These are phyloP conservation scores for Corchorus capsularis DNA, from an alignment of 345 rosid genomes.

Conservation along the genomic window DNA sequence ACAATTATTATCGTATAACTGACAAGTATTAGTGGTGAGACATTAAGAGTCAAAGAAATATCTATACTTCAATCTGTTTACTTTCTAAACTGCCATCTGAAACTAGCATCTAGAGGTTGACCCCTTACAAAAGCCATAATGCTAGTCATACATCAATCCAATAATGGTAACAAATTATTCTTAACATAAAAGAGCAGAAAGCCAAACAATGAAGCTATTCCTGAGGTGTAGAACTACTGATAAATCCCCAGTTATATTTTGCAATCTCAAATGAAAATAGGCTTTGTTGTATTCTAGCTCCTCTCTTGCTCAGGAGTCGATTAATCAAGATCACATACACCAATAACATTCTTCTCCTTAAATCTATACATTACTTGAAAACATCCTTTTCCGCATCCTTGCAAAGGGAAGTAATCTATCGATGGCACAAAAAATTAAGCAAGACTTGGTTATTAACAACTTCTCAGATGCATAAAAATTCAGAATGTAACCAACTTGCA, in stretches of 20 bases:
- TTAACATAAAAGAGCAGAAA: neutral
- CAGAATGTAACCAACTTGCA: neutral
- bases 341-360: neutral
- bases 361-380: neutral
- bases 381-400: neutral
- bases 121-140: neutral
- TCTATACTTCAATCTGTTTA: neutral
- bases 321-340: neutral
- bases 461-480: neutral
- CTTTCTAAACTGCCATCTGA: neutral
- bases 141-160: neutral
- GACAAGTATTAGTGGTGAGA: neutral
- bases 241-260: neutral
- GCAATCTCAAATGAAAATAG: neutral
- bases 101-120: neutral
- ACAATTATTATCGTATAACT: neutral
- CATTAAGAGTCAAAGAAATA: neutral
- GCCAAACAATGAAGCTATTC: neutral
- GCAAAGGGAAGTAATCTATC: neutral
- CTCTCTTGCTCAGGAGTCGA: neutral
- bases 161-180: neutral
- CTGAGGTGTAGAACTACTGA: neutral
- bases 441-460: neutral
- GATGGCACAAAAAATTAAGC: neutral
- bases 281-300: neutral